Evolutionary conservation across 164 flowering plant species (phyloP), one percentile per base, ranked within the genome.

Genomic region (Warburgia ugandensis): DNA sequence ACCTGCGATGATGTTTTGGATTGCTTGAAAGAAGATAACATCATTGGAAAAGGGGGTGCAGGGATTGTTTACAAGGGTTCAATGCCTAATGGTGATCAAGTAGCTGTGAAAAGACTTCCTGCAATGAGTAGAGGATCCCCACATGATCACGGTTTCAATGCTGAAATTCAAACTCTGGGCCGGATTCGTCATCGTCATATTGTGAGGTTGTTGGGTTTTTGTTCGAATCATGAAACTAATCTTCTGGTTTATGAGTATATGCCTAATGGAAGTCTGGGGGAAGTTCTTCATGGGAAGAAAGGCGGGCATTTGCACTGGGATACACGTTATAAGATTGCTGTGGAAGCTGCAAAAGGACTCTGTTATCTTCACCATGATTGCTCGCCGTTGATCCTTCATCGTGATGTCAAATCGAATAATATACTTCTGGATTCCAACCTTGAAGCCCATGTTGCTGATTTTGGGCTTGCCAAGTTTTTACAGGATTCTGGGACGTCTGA

Each of bases 391-490:
- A 94, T 94, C 40, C 79, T 94, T 14, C 99, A 94, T 37, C 78
- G 98, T 1, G 98, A 92, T 49, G 98, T 92, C 28, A 92, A 92
- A 43, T 92, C 98, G 1, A 92, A 92, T 74, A 92, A 92, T 69
- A 92, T 92, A 43, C 88, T 92, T 9, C 81, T 92, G 1, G 98
- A 92, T 49, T 80, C 85, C 38, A 65, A 51, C 65, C 77, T 78
- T 55, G 96, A 88, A 69, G 98, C 98, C n/a, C 98, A 88, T 68
- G 98, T 92, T 23, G 98, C 98, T 19, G 98, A 92, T 70, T 92
- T 92, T 44, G 98, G 98, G 25, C 96, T 92, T 16, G 98, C 98
- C 58, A 92, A 92, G 70, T 92, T 92, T 54, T 66, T 94, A 56
- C 99, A 86, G 54, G 97, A 94, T 67, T 89, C 97, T 0, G 96